Evolutionary conservation across 2,329 filamentous ascomycete species (phyloP), one percentile per base, ranked within the genome.

Genomic region (Xylariomycetidae sp.): DNA sequence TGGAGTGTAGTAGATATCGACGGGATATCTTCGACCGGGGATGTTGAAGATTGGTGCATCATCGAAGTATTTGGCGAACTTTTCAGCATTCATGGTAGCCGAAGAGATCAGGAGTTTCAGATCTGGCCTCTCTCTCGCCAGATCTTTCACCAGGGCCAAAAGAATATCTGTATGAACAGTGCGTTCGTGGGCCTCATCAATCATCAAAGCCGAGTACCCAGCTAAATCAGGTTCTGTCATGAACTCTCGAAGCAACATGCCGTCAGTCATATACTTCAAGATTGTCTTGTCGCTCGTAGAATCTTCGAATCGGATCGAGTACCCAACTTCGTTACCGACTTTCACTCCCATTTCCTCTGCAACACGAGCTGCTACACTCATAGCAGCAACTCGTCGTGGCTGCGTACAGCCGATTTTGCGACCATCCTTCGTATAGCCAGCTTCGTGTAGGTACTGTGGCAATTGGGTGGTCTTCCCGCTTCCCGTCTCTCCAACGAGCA

Each of bases 231-330:
- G 89, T 51, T 94, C 88, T 0, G 87, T 90, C 64, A 96, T 77
- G 45, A 96, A 85, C 56, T 95, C 88, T 54, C 88, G 75, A 18
- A 97, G 68, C 25, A 97, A 67, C 84, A 97, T 94, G 56, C 92
- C 92, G 53, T 98, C 92, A 0, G 92, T 98, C 85, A 94, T 90
- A 62, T 95, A 97, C 60, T 95, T 94, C 34, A 98, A 64, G 6
- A 90, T 70, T 0, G 92, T 97, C 63, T 94, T 94, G 51, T 94
- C 88, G 55, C 80, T 87, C 0, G 88, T 94, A 43, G 82, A 81
- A 59, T 96, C 87, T 56, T 98, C 92, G 50, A 97, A 98, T 41
- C 92, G 85, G 48, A 98, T 94, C 0, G 83, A 82, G 57, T 96
- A 98, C 12, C 92, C 92, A 16, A 97, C 90, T 54, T 96, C 88